Base-by-base conservation (phyloP, 148 eudicot species). In the Dysphania ambrosioides region DNA sequence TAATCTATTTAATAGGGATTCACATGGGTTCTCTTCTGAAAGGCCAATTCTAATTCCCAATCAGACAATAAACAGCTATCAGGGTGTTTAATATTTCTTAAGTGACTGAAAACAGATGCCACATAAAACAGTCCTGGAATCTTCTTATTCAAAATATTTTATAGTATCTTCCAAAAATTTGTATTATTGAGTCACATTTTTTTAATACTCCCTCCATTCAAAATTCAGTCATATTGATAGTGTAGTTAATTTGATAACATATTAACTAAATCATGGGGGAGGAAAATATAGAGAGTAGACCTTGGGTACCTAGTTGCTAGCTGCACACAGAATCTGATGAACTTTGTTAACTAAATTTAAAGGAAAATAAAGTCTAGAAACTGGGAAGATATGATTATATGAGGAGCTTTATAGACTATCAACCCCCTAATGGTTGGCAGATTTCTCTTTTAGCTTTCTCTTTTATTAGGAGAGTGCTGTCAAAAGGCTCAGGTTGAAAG, bases 341-440 rank as follows among this genome's bases (percentile, higher is more conserved):
- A n/a, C n/a, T n/a, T n/a, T n/a, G n/a, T n/a, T n/a, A 30, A 63
- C 49, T 30, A 65, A 70, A 82, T 66, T 55, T 76, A 79, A 16
- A 66, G 40, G 16, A 58, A 55, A 60, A 47, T 41, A 80, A 80
- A 75, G 81, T 51, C 59, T n/a, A 56, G 61, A 70, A 73, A 83
- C 32, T 42, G 70, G 78, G 82, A 36, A 79, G 77, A 75, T 74
- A 81, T 79, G 78, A 77, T 81, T 89, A 74, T 80, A 82, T 79
- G 85, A 82, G 79, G 79, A 80, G 83, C 78, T 82, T 87, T 84
- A 72, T 79, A 78, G 84, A 78, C 81, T 66, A 72, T 79, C 81
- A 79, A 85, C 80, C 87, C 90, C 90, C 68, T 85, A 76, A 84
- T 87, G 87, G 83, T 78, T 64, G 90, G 87, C 87, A 88, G 81